Percentiles rank a stretch among this genome's conserved stretches.
Evolutionary conservation across 345 rosid species (phyloP).

Genomic region (Hibiscus trionum): DNA sequence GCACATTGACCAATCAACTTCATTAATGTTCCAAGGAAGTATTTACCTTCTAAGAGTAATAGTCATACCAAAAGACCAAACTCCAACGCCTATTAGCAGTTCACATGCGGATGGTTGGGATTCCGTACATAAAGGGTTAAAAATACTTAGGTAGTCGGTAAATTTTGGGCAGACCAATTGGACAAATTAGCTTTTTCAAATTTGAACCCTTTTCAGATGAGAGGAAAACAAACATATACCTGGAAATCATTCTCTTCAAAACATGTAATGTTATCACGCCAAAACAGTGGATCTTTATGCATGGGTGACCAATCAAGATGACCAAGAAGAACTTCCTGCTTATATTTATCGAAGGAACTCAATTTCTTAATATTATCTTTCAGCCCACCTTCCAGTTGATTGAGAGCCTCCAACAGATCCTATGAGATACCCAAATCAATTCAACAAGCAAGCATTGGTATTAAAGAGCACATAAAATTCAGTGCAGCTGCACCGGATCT

Average conservation of each 20-base stretch:
- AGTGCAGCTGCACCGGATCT: neutral
- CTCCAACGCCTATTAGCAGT: neutral
- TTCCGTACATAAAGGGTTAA: neutral
- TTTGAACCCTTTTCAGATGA: neutral
- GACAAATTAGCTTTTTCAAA: neutral
- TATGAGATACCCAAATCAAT: slow-evolving; percentile 21
- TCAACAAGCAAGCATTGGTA: neutral
- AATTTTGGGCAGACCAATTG: neutral
- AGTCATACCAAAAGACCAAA: neutral
- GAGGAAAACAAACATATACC: slow-evolving; percentile 32
- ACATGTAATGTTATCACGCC: slow-evolving; percentile 81
- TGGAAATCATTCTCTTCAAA: slow-evolving; percentile 96
- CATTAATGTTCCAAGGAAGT: neutral
- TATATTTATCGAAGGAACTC: slow-evolving; percentile 92
- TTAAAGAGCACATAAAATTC: neutral
- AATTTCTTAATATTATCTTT: slow-evolving; percentile 70
- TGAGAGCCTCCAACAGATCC: slow-evolving; percentile 85
- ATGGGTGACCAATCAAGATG: slow-evolving; percentile 97
- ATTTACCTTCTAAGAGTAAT: neutral
- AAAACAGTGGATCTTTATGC: slow-evolving; percentile 87
- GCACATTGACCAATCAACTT: neutral
- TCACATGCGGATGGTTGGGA: neutral
- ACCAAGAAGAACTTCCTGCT: slow-evolving; percentile 93
- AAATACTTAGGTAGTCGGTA: neutral
- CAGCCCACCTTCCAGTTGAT: slow-evolving; percentile 78